Evolutionary conservation across 306 rosid species (phyloP).

Genomic region (Mimosa pudica): DNA sequence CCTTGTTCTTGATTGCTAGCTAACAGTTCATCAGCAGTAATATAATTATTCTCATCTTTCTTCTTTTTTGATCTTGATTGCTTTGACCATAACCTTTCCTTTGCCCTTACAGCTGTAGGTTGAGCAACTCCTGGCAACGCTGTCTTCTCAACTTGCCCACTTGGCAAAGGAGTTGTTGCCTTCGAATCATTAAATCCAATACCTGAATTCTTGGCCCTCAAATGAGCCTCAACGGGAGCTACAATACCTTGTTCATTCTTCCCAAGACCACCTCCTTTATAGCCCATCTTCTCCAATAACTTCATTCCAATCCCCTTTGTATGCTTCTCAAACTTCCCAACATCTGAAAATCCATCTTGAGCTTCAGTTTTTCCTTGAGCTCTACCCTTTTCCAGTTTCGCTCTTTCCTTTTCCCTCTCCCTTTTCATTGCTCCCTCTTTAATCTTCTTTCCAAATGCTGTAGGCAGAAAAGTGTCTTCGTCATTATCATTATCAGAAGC

Average conservation of each 20-base stretch:
- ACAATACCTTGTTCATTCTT: slow-evolving; percentile 84
- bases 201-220: slow-evolving; percentile 83
- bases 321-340: slow-evolving; percentile 78
- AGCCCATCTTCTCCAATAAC: slow-evolving; percentile 89
- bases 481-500: slow-evolving; percentile 39
- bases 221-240: slow-evolving; percentile 71
- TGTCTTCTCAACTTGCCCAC: slow-evolving; percentile 53
- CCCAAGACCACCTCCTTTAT: slow-evolving; percentile 96
- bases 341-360: slow-evolving; percentile 36
- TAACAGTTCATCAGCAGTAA: slow-evolving; percentile 76
- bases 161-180: slow-evolving; percentile 45
- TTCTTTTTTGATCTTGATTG: slow-evolving; percentile 46
- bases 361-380: slow-evolving; percentile 36
- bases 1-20: slow-evolving; percentile 78
- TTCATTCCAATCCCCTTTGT: slow-evolving; percentile 85
- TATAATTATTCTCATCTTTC: slow-evolving; percentile 48
- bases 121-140: slow-evolving; percentile 34
- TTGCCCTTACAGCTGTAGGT: slow-evolving; percentile 40
- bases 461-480: slow-evolving; percentile 56
- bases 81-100: slow-evolving; percentile 70
- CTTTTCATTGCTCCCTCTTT: slow-evolving; percentile 85
- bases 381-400: slow-evolving; percentile 57
- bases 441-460: slow-evolving; percentile 80
- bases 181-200: slow-evolving; percentile 79
- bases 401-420: slow-evolving; percentile 56